These are phyloP conservation scores for Suillus tomentosus DNA, from an alignment of 768 basidiomycete species.

Conservation along the genomic window DNA sequence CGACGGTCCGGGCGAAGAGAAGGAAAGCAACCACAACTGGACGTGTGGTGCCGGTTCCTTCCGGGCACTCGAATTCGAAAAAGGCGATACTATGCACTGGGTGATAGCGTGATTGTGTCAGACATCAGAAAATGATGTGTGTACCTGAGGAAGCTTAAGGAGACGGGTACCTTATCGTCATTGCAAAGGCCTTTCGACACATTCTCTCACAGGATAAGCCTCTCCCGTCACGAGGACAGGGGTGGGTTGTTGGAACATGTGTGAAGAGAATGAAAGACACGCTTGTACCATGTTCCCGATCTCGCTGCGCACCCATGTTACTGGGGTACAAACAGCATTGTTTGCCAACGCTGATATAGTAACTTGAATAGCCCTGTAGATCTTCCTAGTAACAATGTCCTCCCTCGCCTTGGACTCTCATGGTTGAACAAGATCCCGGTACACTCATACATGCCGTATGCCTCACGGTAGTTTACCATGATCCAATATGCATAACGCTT, in stretches of 20 bases:
- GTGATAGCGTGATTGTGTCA: not conserved
- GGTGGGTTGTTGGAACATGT: conserved; percentile 84
- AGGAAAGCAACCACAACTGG: no score
- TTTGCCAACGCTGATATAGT: conserved; percentile 89
- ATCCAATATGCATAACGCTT: conserved; percentile 95
- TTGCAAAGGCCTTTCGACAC: conserved; percentile 85
- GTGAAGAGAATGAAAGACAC: conserved; percentile 17
- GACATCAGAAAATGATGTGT: not conserved
- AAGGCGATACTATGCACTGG: no score
- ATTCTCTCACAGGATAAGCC: conserved; percentile 93
- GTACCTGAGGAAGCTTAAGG: not conserved
- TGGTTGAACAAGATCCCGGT: conserved; percentile 99
- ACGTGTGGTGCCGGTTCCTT: no score
- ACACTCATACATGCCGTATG: conserved; percentile 95
- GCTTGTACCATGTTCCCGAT: conserved; percentile 93
- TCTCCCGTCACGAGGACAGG: conserved; percentile 94
- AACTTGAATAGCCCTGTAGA: conserved; percentile 69
- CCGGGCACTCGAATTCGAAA: no score
- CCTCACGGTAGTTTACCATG: conserved; percentile 89
- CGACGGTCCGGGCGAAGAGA: no score
- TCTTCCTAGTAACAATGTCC: conserved; percentile 98
- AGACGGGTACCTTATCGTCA: conserved; percentile 58
- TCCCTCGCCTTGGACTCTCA: conserved; percentile 91
- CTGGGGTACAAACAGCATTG: conserved; percentile 90
- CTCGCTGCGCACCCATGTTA: conserved; percentile 91